Conservation (phyloP, 176 grass and related monocot species). For the Zea luxurians region DNA sequence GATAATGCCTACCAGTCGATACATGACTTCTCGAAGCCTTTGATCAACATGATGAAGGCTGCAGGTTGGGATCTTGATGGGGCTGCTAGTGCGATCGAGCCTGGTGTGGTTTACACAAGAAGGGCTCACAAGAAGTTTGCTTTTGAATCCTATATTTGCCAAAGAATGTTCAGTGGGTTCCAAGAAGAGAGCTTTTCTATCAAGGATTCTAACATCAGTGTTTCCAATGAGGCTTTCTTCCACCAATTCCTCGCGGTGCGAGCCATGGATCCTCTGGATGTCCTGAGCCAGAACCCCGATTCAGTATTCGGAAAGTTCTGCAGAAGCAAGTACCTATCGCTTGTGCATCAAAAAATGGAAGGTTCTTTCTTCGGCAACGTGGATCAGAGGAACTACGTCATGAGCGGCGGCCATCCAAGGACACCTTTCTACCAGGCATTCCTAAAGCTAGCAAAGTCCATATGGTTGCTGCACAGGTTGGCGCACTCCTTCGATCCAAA, state of each 20-base stretch:
- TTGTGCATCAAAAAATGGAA: conserved; percentile 95
- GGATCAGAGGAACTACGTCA: conserved; percentile 92
- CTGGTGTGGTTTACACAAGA: conserved; percentile 63
- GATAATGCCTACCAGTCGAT: conserved; percentile 83
- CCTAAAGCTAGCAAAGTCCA: conserved; percentile 80
- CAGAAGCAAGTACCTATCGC: conserved; percentile 68
- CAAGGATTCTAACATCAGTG: conserved; percentile 45
- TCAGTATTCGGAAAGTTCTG: conserved; percentile 90
- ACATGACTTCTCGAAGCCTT: conserved; percentile 90
- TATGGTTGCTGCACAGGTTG: conserved; percentile 87
- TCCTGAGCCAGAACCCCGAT: conserved; percentile 85
- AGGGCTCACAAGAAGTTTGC: conserved; percentile 92
- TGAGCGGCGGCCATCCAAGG: conserved; percentile 86
- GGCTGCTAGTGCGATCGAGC: conserved; percentile 74
- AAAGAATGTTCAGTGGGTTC: conserved; percentile 90
- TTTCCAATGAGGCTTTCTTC: conserved; percentile 72
- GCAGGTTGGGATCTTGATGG: conserved; percentile 96
- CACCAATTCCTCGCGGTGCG: conserved; percentile 84
- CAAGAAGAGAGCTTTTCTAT: conserved; percentile 85
- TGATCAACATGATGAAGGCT: conserved; percentile 99
- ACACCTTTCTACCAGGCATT: conserved; percentile 96
- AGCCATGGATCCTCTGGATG: conserved; percentile 92
- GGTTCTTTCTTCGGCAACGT: conserved; percentile 81
- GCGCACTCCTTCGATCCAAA: conserved; percentile 74
- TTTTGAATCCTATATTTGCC: conserved; percentile 89